A percentile compares a stretch with the other conserved stretches of the same genome.
These are phyloP conservation scores for Kalmusia sp. DNA, from an alignment of 2,329 filamentous ascomycete species.

Conservation along the genomic window DNA sequence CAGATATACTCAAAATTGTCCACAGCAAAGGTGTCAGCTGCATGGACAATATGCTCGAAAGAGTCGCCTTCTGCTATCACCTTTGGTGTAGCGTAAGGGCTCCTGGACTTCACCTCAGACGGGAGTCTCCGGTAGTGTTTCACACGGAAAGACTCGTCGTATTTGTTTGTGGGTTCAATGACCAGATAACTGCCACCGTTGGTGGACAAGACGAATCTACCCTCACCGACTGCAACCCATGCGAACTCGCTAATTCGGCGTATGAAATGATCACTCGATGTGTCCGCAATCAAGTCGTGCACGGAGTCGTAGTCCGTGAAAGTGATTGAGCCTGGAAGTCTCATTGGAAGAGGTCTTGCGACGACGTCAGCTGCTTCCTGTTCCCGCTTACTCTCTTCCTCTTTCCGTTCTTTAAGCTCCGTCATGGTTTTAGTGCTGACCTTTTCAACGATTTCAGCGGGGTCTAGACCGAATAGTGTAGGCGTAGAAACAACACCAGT, in stretches of 20 bases:
- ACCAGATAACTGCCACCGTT: slow-evolving; percentile 66
- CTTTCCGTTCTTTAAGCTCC: slow-evolving; percentile 58
- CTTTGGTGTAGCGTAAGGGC: slow-evolving; percentile 72
- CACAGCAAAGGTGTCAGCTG: slow-evolving; percentile 80
- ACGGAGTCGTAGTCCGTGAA: slow-evolving; percentile 93
- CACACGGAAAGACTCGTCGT: slow-evolving; percentile 47
- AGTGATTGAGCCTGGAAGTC: slow-evolving; percentile 61
- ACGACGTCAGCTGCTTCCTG: slow-evolving; percentile 74
- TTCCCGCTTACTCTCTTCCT: slow-evolving; percentile 49
- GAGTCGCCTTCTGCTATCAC: slow-evolving; percentile 70
- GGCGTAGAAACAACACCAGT: slow-evolving; percentile 89
- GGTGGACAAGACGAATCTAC: slow-evolving; percentile 74
- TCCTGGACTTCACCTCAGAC: slow-evolving; percentile 42
- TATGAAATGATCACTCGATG: slow-evolving; percentile 79
- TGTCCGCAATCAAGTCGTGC: slow-evolving; percentile 87
- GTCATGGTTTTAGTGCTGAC: slow-evolving; percentile 69
- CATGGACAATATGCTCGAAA: slow-evolving; percentile 79
- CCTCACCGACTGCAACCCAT: slow-evolving; percentile 81
- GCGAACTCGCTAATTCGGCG: slow-evolving; percentile 75
- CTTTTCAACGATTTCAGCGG: slow-evolving; percentile 75
- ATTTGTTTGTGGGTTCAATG: slow-evolving; percentile 55
- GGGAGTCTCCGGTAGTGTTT: slow-evolving; percentile 53
- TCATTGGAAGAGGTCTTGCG: slow-evolving; percentile 37
- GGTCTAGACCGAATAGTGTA: slow-evolving; percentile 91
- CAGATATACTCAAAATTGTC: slow-evolving; percentile 71